Percentiles rank a stretch among this genome's conserved stretches.
Evolutionary conservation across 1,284 basidiomycete genomes (phyloP).

Genomic region (Marasmius tenuissimus): DNA sequence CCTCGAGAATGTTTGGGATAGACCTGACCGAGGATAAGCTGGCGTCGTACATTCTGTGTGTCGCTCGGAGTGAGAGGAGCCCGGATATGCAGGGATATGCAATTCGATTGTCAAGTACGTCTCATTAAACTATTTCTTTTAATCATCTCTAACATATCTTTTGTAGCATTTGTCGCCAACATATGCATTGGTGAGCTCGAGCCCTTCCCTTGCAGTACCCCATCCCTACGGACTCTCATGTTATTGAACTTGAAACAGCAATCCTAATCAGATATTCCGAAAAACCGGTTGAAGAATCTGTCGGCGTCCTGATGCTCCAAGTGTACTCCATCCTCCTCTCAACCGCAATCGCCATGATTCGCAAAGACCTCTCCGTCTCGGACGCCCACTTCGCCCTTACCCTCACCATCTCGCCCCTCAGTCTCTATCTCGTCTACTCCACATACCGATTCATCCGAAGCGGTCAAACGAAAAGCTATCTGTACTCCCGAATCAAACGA

Average conservation of each 20-base stretch:
- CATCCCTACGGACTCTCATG: not conserved
- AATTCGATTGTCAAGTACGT: too few relatives aligned
- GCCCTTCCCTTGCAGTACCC: too few relatives aligned
- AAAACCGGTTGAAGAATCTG: conserved; percentile 1
- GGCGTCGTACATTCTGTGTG: too few relatives aligned
- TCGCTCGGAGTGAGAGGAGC: too few relatives aligned
- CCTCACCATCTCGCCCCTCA: conserved; percentile 10
- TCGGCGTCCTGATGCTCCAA: conserved; percentile 17
- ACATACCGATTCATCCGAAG: conserved; percentile 1
- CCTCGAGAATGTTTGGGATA: too few relatives aligned
- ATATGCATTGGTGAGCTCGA: not conserved
- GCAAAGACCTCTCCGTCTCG: conserved; percentile 9
- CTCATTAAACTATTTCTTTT: not conserved
- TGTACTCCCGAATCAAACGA: conserved; percentile 8
- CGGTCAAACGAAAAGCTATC: not conserved
- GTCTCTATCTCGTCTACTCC: conserved; percentile 11
- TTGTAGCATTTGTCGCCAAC: not conserved
- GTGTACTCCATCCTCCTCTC: conserved; percentile 9
- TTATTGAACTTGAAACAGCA: not conserved
- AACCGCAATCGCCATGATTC: conserved; percentile 9
- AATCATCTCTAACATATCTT: not conserved
- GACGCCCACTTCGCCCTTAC: conserved; percentile 15
- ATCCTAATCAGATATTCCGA: conserved; percentile 6
- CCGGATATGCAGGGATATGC: too few relatives aligned
- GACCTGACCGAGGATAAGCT: too few relatives aligned